Conservation (phyloP, 1,284 basidiomycete species). For the Athelia psychrophila region DNA sequence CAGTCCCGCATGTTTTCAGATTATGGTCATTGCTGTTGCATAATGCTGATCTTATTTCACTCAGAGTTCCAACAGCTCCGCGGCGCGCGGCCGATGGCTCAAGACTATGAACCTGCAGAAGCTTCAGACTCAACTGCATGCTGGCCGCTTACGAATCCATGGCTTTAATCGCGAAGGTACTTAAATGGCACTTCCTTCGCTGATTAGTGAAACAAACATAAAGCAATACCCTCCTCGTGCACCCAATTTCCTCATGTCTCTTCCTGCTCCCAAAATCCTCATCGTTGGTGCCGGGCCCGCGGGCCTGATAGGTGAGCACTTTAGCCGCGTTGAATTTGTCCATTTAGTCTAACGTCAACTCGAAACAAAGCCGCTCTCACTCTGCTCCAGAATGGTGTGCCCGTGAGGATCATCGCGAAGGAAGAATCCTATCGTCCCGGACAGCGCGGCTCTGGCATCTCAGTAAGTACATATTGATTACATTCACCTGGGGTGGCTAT, state of each 20-base stretch:
- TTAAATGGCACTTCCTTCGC: too few species aligned
- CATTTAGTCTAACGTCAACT: constrained; percentile 1
- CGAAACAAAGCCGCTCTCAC: background rate
- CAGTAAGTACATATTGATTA: background rate
- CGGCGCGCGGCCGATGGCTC: too few species aligned
- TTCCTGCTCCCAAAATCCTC: background rate
- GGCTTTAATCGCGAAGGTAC: too few species aligned
- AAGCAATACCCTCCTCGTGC: background rate
- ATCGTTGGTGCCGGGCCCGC: background rate
- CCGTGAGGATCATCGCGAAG: constrained; percentile 1
- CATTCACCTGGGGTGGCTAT: background rate
- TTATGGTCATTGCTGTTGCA: too few species aligned
- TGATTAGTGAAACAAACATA: too few species aligned
- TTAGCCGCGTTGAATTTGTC: background rate
- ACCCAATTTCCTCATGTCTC: background rate
- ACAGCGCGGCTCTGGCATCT: background rate
- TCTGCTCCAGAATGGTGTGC: background rate
- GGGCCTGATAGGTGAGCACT: background rate
- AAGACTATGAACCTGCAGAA: too few species aligned
- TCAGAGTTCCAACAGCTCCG: too few species aligned
- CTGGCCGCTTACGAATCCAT: too few species aligned
- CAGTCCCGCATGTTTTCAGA: too few species aligned
- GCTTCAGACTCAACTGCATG: too few species aligned
- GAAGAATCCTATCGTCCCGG: background rate
- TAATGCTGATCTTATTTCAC: too few species aligned